phyloP scores from a whole-genome alignment of 164 flowering plant genomes.

The Amborella trichopoda region DNA sequence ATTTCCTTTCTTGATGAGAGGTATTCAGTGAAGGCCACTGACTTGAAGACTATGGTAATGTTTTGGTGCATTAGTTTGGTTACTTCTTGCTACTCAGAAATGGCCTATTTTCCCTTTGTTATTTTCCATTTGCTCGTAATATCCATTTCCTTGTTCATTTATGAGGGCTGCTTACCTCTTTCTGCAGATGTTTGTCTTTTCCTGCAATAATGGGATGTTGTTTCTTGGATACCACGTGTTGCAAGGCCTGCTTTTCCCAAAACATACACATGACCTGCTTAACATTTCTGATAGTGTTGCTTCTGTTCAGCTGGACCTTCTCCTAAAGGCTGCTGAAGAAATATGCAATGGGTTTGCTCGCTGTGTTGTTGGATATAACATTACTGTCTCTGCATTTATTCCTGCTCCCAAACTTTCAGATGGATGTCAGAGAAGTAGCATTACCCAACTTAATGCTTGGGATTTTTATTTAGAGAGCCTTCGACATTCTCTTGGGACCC shows the following conservation, averaged over 20 bases:
- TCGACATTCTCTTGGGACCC: conserved; percentile 17
- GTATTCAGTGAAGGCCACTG: conserved; percentile 30
- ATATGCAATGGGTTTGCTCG: conserved; percentile 29
- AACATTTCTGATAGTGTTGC: conserved; percentile 8
- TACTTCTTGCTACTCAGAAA: conserved; percentile 2
- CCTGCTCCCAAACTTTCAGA: conserved; percentile 7
- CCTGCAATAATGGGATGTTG: conserved; percentile 32
- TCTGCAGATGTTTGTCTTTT: conserved; percentile 39
- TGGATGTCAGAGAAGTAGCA: conserved; percentile 10
- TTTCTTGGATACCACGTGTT: conserved; percentile 44
- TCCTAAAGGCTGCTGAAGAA: conserved; percentile 35
- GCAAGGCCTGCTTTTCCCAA: conserved; percentile 18
- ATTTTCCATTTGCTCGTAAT: too few relatives aligned
- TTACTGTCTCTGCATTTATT: conserved; percentile 16
- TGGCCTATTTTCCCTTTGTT: too few relatives aligned
- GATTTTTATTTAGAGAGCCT: conserved; percentile 26
- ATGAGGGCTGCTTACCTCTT: neutral
- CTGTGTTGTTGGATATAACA: conserved; percentile 37
- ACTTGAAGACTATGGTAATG: conserved; percentile 48
- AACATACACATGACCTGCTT: conserved; percentile 11
- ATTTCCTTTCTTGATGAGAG: conserved; percentile 44
- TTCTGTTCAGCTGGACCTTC: conserved; percentile 22
- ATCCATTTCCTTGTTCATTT: too few relatives aligned
- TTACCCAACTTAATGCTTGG: conserved; percentile 12
- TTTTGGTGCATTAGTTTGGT: neutral